Conservation (phyloP, 1,139 yeast species). For the Geotrichum klebahnii region DNA sequence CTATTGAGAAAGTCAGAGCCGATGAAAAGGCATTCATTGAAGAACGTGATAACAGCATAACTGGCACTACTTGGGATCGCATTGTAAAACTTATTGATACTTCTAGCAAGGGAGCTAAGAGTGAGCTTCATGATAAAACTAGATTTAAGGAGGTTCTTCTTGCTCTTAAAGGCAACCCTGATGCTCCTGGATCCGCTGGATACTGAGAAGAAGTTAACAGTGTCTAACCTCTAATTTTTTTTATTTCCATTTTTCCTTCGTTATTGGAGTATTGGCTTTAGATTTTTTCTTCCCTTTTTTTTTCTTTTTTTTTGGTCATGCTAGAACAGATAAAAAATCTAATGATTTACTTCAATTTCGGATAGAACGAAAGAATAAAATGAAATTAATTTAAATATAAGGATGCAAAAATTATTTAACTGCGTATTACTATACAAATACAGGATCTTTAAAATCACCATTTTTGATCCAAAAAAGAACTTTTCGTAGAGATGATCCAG, state of each 20-base stretch:
- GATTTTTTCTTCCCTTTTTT: not conserved
- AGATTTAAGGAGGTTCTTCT: conserved; percentile 65
- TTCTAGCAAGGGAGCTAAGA: conserved; percentile 43
- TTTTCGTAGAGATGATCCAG: conserved; percentile 35
- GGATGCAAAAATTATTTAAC: not conserved
- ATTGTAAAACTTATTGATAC: conserved; percentile 52
- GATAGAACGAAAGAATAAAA: not conserved
- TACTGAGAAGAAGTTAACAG: conserved; percentile 47
- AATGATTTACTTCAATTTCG: not conserved
- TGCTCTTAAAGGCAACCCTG: conserved; percentile 62
- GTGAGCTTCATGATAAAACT: conserved; percentile 59
- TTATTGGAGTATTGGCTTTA: not conserved
- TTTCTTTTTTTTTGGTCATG: not conserved
- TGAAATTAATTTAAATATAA: not conserved
- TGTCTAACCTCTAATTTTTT: too few relatives aligned
- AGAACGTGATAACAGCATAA: conserved; percentile 73
- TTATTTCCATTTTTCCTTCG: not conserved
- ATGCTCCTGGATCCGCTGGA: conserved; percentile 70
- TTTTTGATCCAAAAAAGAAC: conserved; percentile 36
- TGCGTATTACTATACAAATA: conserved; percentile 1
- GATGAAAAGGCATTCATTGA: conserved; percentile 65
- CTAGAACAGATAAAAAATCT: not conserved
- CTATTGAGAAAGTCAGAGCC: conserved; percentile 56
- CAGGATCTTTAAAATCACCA: conserved; percentile 32
- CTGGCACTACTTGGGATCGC: conserved; percentile 83